Evolutionary conservation across 2,329 filamentous ascomycete species (phyloP), one percentile per base, ranked within the genome.

Genomic region (Trichoderma gracile): DNA sequence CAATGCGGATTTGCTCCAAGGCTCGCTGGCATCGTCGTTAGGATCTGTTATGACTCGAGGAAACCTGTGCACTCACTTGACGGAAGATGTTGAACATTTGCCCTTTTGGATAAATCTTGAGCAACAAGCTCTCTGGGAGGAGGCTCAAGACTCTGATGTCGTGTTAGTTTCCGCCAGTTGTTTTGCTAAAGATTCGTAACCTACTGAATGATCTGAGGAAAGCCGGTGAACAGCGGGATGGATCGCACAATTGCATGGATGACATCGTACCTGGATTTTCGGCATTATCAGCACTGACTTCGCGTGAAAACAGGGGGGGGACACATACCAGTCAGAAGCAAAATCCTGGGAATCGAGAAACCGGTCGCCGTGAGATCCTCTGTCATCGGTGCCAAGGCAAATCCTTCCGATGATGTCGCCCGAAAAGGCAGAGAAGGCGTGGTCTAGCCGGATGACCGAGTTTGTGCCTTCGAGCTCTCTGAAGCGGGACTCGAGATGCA

Each of bases 21-120:
- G 52, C 52, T 40, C 52, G 33, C 52, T 54, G 15, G 17, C 23
- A 7, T 3, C 19, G 9, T 10, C 23, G 52, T 54, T 15, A 54
- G 33, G 14, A 54, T 17, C 4, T 21, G 21, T 7, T 8, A 23
- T 17, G 8, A 6, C 33, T 15, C 15, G 14, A 54, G 46, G 19
- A 2, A 6, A 14, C 9, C 33, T 54, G 33, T 7, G 9, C 12
- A 54, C 52, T 23, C 8, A 54, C 52, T 8, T 54, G 52, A 19
- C 52, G 52, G n/a, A 54, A 54, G 21, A 54, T 54, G 21, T 54
- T 54, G 33, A 54, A 54, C 52, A 54, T 54, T 54, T 54, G 52
- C 1, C 52, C 52, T 40, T 54, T 54, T 10, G 52, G 52, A 23
- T 54, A 54, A 3, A 54, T 19, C 52, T 33, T 40, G 2, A 54